Base-by-base conservation (phyloP, 495 filamentous ascomycete species). In the Neurospora sp. region DNA sequence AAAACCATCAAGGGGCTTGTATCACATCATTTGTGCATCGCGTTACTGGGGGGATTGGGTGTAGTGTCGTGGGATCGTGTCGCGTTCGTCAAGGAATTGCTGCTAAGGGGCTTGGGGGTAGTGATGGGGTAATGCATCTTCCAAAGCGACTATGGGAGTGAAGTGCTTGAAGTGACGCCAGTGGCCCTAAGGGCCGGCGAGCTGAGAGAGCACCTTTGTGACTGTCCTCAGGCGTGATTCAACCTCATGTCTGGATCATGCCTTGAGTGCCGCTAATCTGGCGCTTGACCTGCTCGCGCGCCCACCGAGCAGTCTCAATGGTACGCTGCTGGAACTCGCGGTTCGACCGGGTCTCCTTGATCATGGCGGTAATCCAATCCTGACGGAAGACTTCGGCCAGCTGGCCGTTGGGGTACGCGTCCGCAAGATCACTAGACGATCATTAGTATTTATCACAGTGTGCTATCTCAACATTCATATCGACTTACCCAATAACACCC, bases 231-330 rank as follows among this genome's bases (percentile, higher is more conserved):
- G 41, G 37, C 42, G 46, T 44, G 27, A 39, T 69, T 86, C 84
- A 66, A 66, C 54, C 54, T 66, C 54, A 86, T 46, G 84, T 84
- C 74, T 85, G 82, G 37, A 79, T 79, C 84, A 87, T 86, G 42
- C 77, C 79, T 73, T 85, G 78, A 35, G 82, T 78, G 73, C 87
- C 87, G 39, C 87, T 86, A 71, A 92, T 88, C 82, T 99, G 96
- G 75, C 93, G 91, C 87, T 97, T 97, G 79, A 98, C 94, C 79
- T 97, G 94, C 85, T 98, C 96, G 44, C 96, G 91, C 73, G 96
- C 94, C 96, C 96, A 99, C 70, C 96, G 91, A 78, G 96, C 96
- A 23, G 95, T 98, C 39, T 98, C 94, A 74, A 93, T 90, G 7
- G 96, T 98, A 70, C 94, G 93, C 20, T 85, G 54, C 78, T 88